Evolutionary conservation across 2,329 filamentous ascomycete genomes (phyloP).

Genomic region (Beauveria varroae): DNA sequence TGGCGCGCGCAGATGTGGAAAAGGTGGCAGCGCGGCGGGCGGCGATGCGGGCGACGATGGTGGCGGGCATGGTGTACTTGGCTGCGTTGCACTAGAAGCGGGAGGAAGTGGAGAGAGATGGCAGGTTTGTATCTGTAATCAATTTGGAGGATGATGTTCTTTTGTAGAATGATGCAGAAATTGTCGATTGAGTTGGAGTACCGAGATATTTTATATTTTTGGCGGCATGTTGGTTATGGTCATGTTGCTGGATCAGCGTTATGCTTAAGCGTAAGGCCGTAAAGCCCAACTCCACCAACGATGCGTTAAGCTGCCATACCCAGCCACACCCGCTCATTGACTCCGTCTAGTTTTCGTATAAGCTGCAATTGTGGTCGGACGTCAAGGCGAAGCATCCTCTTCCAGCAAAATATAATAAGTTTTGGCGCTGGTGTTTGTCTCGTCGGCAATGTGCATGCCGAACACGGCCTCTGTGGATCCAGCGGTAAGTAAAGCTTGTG

Average conservation of each 20-base stretch:
- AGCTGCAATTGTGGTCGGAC: neutral
- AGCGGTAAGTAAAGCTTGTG: neutral
- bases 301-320: neutral
- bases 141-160: neutral
- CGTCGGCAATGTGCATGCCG: neutral
- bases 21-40: conserved; percentile 1
- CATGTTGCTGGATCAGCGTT: neutral
- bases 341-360: neutral
- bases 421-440: neutral
- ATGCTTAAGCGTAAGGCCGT: conserved; percentile 4
- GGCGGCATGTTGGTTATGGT: neutral
- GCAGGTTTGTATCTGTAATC: neutral
- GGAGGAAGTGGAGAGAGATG: neutral
- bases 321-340: neutral
- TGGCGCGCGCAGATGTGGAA: neutral
- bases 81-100: neutral
- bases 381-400: neutral
- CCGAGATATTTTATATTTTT: neutral
- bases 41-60: neutral
- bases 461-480: neutral
- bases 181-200: neutral
- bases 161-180: neutral
- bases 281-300: neutral
- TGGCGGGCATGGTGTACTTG: conserved; percentile 4
- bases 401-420: neutral